A percentile compares a stretch with the other conserved stretches of the same genome.
These are phyloP conservation scores for Dendrothele bispora DNA, from an alignment of 768 basidiomycete genomes.

Conservation along the genomic window DNA sequence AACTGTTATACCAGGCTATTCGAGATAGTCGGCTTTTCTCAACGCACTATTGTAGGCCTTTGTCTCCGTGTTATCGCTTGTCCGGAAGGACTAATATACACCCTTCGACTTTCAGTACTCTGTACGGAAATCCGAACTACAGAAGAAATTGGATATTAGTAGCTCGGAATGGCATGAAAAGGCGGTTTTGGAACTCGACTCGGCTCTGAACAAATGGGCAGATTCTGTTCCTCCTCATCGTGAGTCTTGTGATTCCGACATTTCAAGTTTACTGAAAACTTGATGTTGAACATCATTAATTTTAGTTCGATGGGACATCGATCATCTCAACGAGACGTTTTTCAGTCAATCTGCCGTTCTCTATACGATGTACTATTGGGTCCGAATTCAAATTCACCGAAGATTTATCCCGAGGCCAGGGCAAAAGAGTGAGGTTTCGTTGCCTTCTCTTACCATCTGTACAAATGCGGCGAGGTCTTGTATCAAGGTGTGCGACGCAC, in stretches of 20 bases:
- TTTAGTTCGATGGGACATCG: constrained; percentile 46
- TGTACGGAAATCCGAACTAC: too few relatives aligned
- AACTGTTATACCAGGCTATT: too few relatives aligned
- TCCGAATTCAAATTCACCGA: constrained; percentile 76
- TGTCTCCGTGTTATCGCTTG: too few relatives aligned
- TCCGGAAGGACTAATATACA: too few relatives aligned
- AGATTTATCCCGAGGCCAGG: constrained; percentile 74
- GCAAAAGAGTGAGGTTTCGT: too few relatives aligned
- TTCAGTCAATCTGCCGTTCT: constrained; percentile 61
- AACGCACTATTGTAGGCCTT: too few relatives aligned
- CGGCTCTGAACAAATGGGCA: background rate
- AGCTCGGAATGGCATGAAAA: background rate
- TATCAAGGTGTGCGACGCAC: too few relatives aligned
- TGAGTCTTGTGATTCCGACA: background rate
- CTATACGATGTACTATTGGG: constrained; percentile 42
- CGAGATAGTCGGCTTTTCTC: too few relatives aligned
- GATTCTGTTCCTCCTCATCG: background rate
- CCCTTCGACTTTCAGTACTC: too few relatives aligned
- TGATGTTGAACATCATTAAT: background rate
- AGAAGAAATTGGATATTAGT: too few relatives aligned
- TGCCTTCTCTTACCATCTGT: too few relatives aligned
- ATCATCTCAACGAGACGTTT: constrained; percentile 34
- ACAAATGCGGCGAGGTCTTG: too few relatives aligned
- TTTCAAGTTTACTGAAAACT: background rate
- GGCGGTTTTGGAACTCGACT: background rate